Evolutionary conservation across 345 rosid species (phyloP).

Genomic region (Abelmoschus esculentus): DNA sequence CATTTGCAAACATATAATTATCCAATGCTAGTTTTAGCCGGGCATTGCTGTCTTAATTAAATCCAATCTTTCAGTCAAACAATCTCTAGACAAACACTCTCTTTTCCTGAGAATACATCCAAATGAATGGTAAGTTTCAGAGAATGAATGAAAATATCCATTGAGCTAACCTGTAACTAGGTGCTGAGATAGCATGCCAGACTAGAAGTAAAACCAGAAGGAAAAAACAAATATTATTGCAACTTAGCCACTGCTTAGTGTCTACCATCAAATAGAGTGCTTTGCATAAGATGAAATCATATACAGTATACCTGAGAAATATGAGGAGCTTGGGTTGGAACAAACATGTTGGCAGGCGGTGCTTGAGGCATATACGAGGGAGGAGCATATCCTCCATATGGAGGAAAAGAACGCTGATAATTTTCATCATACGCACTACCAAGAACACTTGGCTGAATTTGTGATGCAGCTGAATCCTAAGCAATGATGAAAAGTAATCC

Average conservation of each 20-base stretch:
- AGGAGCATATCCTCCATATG: constrained; percentile 55
- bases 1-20: background rate
- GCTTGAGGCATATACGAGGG: constrained; percentile 34
- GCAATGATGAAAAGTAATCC: constrained; percentile 11
- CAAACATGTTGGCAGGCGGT: constrained; percentile 50
- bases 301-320: constrained; percentile 48
- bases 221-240: background rate
- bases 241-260: background rate
- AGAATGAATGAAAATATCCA: background rate
- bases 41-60: background rate
- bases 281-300: background rate
- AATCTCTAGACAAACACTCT: background rate
- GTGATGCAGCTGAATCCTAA: constrained; percentile 31
- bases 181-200: background rate
- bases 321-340: constrained; percentile 55
- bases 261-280: background rate
- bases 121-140: background rate
- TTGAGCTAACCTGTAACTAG: background rate
- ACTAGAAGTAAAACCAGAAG: background rate
- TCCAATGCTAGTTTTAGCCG: background rate
- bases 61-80: background rate
- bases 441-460: constrained; percentile 41
- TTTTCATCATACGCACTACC: constrained; percentile 49
- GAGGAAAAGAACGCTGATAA: constrained; percentile 48
- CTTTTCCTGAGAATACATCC: background rate